These are phyloP conservation scores for Lichtheimia ornata DNA, from an alignment of 371 early-diverging fungal genomes.

Conservation along the genomic window DNA sequence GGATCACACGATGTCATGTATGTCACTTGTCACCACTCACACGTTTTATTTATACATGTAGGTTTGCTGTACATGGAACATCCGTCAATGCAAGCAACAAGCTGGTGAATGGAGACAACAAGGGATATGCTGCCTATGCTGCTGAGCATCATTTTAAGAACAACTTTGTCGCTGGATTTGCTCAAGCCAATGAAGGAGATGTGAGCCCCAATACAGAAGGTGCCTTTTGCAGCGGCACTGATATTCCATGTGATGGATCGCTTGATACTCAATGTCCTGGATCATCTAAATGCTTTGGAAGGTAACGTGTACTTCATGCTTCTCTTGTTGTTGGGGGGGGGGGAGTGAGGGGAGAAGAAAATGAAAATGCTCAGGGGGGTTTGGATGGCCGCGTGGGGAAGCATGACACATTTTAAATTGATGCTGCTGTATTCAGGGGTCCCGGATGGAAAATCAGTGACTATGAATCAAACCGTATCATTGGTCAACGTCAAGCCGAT, in stretches of 20 bases:
- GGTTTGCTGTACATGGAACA: slow-evolving; percentile 71
- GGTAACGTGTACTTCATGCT: slow-evolving; percentile 15
- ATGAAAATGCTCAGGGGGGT: no score
- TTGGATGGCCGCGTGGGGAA: no score
- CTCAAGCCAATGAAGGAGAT: slow-evolving; percentile 69
- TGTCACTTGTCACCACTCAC: neutral
- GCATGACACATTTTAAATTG: no score
- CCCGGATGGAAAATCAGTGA: slow-evolving; percentile 44
- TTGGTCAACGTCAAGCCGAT: slow-evolving; percentile 55
- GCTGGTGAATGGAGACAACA: slow-evolving; percentile 68
- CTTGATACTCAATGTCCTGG: slow-evolving; percentile 33
- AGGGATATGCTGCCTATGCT: slow-evolving; percentile 65
- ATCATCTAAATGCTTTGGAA: slow-evolving; percentile 41
- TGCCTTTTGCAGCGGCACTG: slow-evolving; percentile 60
- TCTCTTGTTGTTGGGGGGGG: neutral
- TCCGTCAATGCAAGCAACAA: slow-evolving; percentile 61
- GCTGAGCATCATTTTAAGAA: slow-evolving; percentile 44
- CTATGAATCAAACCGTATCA: slow-evolving; percentile 58
- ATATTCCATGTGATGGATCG: slow-evolving; percentile 62
- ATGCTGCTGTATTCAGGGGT: slow-evolving; percentile 25
- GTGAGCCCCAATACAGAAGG: slow-evolving; percentile 65
- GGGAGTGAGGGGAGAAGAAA: neutral
- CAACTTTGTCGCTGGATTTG: slow-evolving; percentile 64
- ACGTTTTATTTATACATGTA: slow-evolving; percentile 23
- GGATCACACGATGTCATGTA: neutral